A percentile compares a stretch with the other conserved stretches of the same genome.
These are phyloP conservation scores for Russula virescens DNA, from an alignment of 768 basidiomycete genomes.

Conservation along the genomic window DNA sequence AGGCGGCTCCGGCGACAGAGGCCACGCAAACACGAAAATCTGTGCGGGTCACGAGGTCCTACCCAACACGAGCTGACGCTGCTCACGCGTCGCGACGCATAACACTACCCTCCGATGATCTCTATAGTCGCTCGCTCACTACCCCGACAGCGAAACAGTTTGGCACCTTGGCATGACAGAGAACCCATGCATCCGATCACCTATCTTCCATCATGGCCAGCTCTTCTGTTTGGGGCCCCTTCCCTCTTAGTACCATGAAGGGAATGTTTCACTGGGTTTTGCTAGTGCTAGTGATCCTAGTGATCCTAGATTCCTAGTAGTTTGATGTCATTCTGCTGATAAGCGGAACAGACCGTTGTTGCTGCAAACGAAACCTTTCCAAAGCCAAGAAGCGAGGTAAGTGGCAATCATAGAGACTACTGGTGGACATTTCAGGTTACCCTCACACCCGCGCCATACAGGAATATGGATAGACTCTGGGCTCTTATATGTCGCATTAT, in stretches of 20 bases:
- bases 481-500: too few species aligned
- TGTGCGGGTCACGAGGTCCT: too few species aligned
- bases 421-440: too few species aligned
- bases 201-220: not conserved
- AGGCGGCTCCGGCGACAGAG: too few species aligned
- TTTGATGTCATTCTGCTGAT: too few species aligned
- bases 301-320: too few species aligned
- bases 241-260: not conserved
- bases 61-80: too few species aligned
- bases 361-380: not conserved
- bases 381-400: slow-evolving; percentile 4
- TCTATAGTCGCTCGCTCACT: not conserved
- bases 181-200: not conserved
- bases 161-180: not conserved
- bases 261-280: not conserved
- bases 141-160: not conserved
- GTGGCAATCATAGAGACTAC: not conserved
- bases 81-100: not conserved
- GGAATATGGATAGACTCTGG: slow-evolving; percentile 19
- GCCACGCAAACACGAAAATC: too few species aligned
- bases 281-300: too few species aligned
- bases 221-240: not conserved
- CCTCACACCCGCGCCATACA: not conserved
- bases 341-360: not conserved
- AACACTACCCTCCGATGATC: not conserved